A percentile compares a stretch with the other conserved stretches of the same genome.
Conservation (phyloP, 352 stramenopile genomes). For the Phytophthora sp. region DNA sequence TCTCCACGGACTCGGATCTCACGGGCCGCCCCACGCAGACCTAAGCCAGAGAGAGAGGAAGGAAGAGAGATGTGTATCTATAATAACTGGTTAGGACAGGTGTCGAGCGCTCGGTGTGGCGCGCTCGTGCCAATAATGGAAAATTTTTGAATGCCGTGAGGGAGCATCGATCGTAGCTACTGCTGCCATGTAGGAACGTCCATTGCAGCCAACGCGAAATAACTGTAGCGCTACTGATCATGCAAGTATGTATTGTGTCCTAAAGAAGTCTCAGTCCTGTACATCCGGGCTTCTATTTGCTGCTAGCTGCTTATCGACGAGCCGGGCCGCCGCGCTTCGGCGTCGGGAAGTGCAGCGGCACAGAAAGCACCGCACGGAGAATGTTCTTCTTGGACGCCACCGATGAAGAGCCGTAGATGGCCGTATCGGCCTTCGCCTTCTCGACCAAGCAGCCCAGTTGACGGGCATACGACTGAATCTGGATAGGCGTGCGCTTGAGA, state of each 20-base stretch:
- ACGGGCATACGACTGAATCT: conserved; percentile 67
- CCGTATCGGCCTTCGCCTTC: conserved; percentile 68
- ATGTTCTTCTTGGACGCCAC: conserved; percentile 75
- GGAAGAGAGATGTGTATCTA: conserved; percentile 39
- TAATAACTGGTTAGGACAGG: conserved; percentile 44
- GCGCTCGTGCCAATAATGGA: conserved; percentile 16
- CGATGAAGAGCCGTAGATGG: conserved; percentile 55
- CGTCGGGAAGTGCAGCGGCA: conserved; percentile 80
- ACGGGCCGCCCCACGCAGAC: conserved; percentile 34
- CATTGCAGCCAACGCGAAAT: too few species aligned
- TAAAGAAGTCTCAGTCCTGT: conserved; percentile 18
- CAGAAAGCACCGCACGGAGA: conserved; percentile 67
- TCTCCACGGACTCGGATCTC: conserved; percentile 78
- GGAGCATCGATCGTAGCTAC: neutral
- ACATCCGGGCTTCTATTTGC: conserved; percentile 20
- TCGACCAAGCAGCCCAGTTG: conserved; percentile 79
- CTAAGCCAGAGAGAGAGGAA: conserved; percentile 29
- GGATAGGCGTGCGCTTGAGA: conserved; percentile 62
- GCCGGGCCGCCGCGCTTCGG: conserved; percentile 63
- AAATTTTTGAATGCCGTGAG: conserved; percentile 33
- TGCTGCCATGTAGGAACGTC: too few species aligned
- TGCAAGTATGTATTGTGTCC: conserved; percentile 36
- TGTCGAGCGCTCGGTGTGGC: conserved; percentile 13
- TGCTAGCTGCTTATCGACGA: conserved; percentile 43
- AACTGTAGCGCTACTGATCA: conserved; percentile 8